Conservation (phyloP, 73 alveolate genomes). For the Paramecium biaurelia region DNA sequence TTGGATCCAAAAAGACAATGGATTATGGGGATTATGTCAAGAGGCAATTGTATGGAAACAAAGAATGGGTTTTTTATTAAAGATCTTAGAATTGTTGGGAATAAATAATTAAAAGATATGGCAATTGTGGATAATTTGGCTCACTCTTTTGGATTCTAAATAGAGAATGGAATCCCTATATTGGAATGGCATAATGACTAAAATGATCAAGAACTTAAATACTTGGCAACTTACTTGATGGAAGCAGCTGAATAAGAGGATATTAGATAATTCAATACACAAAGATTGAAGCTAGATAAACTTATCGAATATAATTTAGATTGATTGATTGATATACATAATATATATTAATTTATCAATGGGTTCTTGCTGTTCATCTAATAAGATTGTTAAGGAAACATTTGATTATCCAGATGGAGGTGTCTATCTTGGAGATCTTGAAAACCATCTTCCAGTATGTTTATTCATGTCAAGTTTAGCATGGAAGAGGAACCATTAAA, state of each 20-base stretch:
- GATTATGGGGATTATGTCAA: slow-evolving; percentile 82
- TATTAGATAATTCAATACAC: slow-evolving; percentile 46
- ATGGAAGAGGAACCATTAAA: slow-evolving; percentile 67
- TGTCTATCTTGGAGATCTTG: slow-evolving; percentile 13
- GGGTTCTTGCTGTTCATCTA: slow-evolving; percentile 29
- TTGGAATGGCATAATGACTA: slow-evolving; percentile 78
- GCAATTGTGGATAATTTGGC: slow-evolving; percentile 94
- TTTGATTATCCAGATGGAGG: slow-evolving; percentile 68
- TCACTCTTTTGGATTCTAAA: slow-evolving; percentile 87
- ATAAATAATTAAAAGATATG: slow-evolving; percentile 80
- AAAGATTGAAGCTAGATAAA: slow-evolving; percentile 36
- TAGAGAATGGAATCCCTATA: slow-evolving; percentile 87
- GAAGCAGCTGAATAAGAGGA: slow-evolving; percentile 65
- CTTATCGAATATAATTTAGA: slow-evolving; percentile 56
- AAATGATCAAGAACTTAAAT: slow-evolving; percentile 82
- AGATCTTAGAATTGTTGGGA: slow-evolving; percentile 89
- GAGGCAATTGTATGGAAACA: slow-evolving; percentile 90
- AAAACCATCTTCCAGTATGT: slow-evolving; percentile 16
- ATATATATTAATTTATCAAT: neutral
- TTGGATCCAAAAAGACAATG: slow-evolving; percentile 90
- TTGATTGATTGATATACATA: neutral
- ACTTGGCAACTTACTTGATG: slow-evolving; percentile 71
- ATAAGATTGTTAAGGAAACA: slow-evolving; percentile 61
- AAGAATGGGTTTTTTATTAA: slow-evolving; percentile 92
- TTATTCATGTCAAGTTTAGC: neutral